phyloP scores from a whole-genome alignment of 805 yeast genomes.

The Spathaspora passalidarum region DNA sequence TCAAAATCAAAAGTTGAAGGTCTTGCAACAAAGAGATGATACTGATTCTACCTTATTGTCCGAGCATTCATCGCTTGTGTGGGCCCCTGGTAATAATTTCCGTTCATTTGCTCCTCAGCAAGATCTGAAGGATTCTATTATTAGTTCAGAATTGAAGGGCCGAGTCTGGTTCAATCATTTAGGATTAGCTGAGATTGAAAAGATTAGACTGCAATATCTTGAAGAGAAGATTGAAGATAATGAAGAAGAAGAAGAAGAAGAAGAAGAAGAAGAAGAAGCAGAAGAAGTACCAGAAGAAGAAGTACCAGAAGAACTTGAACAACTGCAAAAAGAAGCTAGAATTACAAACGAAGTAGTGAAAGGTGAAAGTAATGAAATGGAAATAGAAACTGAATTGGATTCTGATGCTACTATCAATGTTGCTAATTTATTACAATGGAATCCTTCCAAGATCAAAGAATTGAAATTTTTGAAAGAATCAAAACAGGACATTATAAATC shows the following conservation, averaged over 20 bases:
- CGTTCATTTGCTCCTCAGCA: conserved; percentile 35
- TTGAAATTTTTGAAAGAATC: conserved; percentile 25
- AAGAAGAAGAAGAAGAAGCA: conserved; percentile 11
- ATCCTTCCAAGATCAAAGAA: conserved; percentile 27
- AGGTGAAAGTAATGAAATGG: conserved; percentile 1
- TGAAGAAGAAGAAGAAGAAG: conserved; percentile 9
- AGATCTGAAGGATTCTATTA: conserved; percentile 33
- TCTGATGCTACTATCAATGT: conserved; percentile 19
- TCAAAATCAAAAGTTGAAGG: conserved; percentile 8
- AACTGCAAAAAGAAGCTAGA: no score
- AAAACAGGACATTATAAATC: conserved; percentile 17
- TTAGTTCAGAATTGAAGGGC: conserved; percentile 28
- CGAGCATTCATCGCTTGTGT: conserved; percentile 3
- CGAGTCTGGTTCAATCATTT: conserved; percentile 40
- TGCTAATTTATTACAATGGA: conserved; percentile 32
- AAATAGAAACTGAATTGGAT: conserved; percentile 9
- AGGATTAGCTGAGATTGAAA: conserved; percentile 29
- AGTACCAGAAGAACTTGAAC: conserved; percentile 6
- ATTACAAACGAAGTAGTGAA: background rate
- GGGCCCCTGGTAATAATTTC: conserved; percentile 14
- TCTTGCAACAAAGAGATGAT: conserved; percentile 9
- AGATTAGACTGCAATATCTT: conserved; percentile 19
- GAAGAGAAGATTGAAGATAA: conserved; percentile 7
- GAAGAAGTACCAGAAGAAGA: conserved; percentile 12
- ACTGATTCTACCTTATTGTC: conserved; percentile 5